phyloP scores from a whole-genome alignment of 2,329 filamentous ascomycete genomes.

The Apiospora phragmitis region DNA sequence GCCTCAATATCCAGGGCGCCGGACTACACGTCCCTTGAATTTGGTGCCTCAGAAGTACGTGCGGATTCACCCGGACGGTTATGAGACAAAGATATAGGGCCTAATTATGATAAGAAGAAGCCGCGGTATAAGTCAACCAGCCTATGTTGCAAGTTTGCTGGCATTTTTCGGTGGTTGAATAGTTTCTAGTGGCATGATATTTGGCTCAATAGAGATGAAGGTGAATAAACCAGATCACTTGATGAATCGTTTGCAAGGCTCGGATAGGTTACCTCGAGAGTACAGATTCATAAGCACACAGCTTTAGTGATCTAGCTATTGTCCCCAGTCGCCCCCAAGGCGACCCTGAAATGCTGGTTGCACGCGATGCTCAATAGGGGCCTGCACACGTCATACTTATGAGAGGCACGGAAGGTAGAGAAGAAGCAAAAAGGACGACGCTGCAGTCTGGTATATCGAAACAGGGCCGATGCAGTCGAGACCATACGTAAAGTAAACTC shows the following conservation, averaged over 20 bases:
- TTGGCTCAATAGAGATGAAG: neutral
- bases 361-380: neutral
- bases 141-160: no score
- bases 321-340: neutral
- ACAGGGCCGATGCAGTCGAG: neutral
- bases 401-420: neutral
- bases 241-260: neutral
- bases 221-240: neutral
- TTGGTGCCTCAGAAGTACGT: slow-evolving; percentile 13
- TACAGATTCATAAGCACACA: neutral
- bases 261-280: neutral
- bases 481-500: neutral
- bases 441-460: neutral
- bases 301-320: no score
- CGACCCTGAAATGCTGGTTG: neutral
- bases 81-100: neutral
- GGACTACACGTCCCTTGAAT: slow-evolving; percentile 13
- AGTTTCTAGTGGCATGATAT: neutral
- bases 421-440: neutral
- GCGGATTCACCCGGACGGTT: slow-evolving; percentile 11
- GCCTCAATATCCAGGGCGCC: slow-evolving; percentile 5
- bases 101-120: neutral
- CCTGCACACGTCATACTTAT: neutral
- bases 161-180: neutral
- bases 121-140: no score